Evolutionary conservation across 140 eudicot genomes (phyloP).

Genomic region (Flaveria floridana): DNA sequence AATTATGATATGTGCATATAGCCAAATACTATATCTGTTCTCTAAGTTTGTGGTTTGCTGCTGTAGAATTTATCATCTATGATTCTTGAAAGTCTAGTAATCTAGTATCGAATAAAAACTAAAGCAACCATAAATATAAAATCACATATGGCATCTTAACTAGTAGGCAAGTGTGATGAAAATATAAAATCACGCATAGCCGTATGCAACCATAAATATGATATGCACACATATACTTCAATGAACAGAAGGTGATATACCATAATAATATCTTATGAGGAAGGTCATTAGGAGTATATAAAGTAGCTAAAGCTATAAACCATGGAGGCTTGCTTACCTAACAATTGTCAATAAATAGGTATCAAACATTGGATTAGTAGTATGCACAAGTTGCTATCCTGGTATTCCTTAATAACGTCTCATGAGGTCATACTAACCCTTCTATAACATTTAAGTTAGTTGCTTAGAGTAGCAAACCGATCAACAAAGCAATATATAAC

Average conservation of each 20-base stretch:
- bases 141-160: too few relatives aligned
- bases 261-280: too few relatives aligned
- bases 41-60: neutral
- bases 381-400: neutral
- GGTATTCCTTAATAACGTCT: neutral
- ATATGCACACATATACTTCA: too few relatives aligned
- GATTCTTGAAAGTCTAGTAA: neutral
- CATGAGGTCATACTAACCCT: neutral
- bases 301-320: neutral
- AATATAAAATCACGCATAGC: too few relatives aligned
- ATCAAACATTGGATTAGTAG: neutral
- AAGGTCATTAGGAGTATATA: neutral
- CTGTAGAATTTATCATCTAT: neutral
- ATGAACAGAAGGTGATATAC: too few relatives aligned
- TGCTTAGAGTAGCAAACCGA: neutral
- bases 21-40: neutral
- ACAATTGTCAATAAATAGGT: neutral
- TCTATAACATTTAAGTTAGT: neutral
- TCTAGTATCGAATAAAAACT: neutral
- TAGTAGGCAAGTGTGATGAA: too few relatives aligned
- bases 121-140: too few relatives aligned
- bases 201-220: too few relatives aligned
- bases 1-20: neutral
- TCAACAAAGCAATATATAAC: neutral
- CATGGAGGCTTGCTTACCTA: neutral